Base-by-base conservation (phyloP, 2,329 filamentous ascomycete species). In the Penicillium glabrum region DNA sequence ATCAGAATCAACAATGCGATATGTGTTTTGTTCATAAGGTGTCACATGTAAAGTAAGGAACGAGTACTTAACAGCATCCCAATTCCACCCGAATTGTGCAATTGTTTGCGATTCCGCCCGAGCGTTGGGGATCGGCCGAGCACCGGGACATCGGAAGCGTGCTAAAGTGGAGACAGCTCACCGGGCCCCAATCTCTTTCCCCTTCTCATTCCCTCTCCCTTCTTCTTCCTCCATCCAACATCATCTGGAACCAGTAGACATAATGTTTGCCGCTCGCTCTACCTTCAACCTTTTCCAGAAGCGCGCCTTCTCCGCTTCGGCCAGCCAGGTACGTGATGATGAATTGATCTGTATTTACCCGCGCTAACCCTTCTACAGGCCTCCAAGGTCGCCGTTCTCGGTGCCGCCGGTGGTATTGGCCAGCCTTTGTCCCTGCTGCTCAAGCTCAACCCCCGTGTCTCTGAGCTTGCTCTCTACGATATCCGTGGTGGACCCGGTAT, bases 371-470 rank as follows among this genome's bases (percentile, higher is more conserved):
- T 53, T 46, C 35, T 44, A 53, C 37, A 99, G 95, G 86, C 92
- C 75, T 96, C 93, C 81, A 98, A 98, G 87, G 95, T 99, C 72
- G 87, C 93, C 75, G 92, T 99, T 69, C 90, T 98, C 78, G 95
- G 95, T 84, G 95, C 95, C 69, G 89, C 89, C 74, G 95, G 95
- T 82, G 95, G 95, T 80, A 99, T 99, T 82, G 95, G 95, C 79
- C 95, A 99, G 79, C 95, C 95, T 74, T 84, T 99, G 73, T 99
- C 95, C 58, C 89, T 99, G 68, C 89, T 99, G 75, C 86, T 99
- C 80, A 99, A 99, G 91, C 88, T 97, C 77, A 98, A 97, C 89
- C 91, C 93, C 70, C 86, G 90, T 75, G 93, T 98, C 70, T 89
- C 86, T 72, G 88, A 97, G 79, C 90, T 99, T 72, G 90, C 93